Evolutionary conservation across 139 green algal species (phyloP), one percentile per base, ranked within the genome.

Genomic region (Desmodesmus armatus): DNA sequence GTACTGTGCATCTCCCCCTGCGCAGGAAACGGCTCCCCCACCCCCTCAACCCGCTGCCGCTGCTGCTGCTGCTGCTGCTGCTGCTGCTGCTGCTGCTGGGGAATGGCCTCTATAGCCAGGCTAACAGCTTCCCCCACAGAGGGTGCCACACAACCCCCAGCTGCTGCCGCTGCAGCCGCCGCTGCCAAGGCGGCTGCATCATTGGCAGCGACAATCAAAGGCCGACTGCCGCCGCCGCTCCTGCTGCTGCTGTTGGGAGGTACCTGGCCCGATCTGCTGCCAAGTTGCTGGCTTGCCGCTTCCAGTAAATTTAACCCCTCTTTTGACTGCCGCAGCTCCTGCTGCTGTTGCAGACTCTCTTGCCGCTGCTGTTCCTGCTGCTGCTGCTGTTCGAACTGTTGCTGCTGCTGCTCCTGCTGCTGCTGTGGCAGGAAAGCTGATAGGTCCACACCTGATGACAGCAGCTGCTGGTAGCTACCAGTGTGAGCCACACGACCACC

Each of bases 401-500:
- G 35, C 19, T 27, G 31, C 29, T 25, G 23, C 44, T 53, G 41
- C 29, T 29, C 66, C 29, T 3, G 3, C 3, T 63, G 44, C 9
- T 62, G 53, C 3, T 37, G n/a, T 2, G 60, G 60, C 19, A 75
- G 40, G 27, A 84, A 84, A 15, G 62, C 60, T 63, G 78, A 40
- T 25, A 84, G 41, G 62, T 75, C 60, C 13, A 75, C 78, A 23
- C 62, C 40, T 39, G 39, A 7, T 51, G 55, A 41, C 41, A 53
- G 6, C 25, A 82, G 76, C 37, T 82, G 76, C 37, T 82, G 41
- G 19, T 60, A 82, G 2, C 55, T 53, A 33, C 94, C 94, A 31
- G 80, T 78, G 62, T 98, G 93, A 3, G 80, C 72, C 9, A 99
- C 89, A 9, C 71, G 84, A 0, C 96, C 97, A 3, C 92, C 92